phyloP scores from a whole-genome alignment of 192 early-diverging fungal species.

The Coemansia guatemalensis region DNA sequence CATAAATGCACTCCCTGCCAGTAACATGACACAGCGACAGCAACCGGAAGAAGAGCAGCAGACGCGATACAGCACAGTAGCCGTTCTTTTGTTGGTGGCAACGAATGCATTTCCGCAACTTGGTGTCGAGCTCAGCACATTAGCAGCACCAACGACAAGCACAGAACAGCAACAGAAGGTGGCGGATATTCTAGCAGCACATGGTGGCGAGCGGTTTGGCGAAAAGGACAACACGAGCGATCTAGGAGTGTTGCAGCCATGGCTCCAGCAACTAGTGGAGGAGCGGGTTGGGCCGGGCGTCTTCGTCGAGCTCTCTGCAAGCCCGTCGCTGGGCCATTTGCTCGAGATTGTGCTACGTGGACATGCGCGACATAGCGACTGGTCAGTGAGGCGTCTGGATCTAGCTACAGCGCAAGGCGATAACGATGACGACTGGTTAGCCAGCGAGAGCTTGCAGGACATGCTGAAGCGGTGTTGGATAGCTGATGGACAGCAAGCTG shows the following conservation, averaged over 20 bases:
- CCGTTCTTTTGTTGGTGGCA: constrained; percentile 27
- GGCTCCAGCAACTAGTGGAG: constrained; percentile 8
- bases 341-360: no score
- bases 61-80: constrained; percentile 1
- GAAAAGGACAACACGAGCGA: constrained; percentile 42
- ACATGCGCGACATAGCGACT: no score
- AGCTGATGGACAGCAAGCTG: not conserved
- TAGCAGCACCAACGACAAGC: not conserved
- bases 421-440: no score
- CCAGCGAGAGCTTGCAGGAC: no score
- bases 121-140: constrained; percentile 1
- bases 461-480: no score
- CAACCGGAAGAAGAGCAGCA: not conserved
- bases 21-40: no score
- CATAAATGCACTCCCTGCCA: no score
- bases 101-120: constrained; percentile 39
- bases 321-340: no score
- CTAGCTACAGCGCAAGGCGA: no score
- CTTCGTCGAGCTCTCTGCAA: no score
- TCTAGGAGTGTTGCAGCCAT: constrained; percentile 14
- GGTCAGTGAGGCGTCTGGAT: no score
- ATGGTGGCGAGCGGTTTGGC: constrained; percentile 46
- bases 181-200: constrained; percentile 15
- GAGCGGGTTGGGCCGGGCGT: no score
- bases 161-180: not conserved